A percentile compares a stretch with the other conserved stretches of the same genome.
These are phyloP conservation scores for Neurospora sp. DNA, from an alignment of 495 filamentous ascomycete species.

Conservation along the genomic window DNA sequence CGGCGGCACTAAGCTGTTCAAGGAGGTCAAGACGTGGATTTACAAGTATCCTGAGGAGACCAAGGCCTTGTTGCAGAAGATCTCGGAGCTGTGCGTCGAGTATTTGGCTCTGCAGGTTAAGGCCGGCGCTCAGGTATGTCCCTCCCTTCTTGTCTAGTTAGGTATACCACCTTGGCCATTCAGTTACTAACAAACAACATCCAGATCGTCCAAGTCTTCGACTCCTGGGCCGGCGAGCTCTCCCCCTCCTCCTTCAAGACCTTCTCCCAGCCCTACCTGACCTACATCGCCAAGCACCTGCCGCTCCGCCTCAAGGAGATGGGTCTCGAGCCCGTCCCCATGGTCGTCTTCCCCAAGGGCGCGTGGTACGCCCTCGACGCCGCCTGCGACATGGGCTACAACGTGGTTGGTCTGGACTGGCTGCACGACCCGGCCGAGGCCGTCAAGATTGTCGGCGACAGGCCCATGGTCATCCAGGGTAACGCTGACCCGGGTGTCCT, in stretches of 20 bases:
- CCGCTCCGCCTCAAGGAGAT: constrained; percentile 62
- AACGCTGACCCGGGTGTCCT: constrained; percentile 92
- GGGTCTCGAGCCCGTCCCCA: constrained; percentile 70
- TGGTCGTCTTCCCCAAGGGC: constrained; percentile 99
- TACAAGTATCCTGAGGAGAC: constrained; percentile 77
- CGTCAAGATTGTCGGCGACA: constrained; percentile 58
- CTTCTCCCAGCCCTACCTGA: constrained; percentile 79
- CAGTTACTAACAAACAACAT: background rate
- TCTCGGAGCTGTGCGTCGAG: constrained; percentile 84
- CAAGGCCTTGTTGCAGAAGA: constrained; percentile 76
- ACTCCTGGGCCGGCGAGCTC: constrained; percentile 95
- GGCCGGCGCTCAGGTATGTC: constrained; percentile 66
- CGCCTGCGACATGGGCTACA: constrained; percentile 78
- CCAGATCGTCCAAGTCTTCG: constrained; percentile 94
- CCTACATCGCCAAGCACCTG: constrained; percentile 68
- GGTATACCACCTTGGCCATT: too few relatives aligned
- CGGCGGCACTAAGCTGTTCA: constrained; percentile 86
- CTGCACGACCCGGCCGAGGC: constrained; percentile 82
- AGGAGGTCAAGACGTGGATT: constrained; percentile 87
- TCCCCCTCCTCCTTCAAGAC: constrained; percentile 64
- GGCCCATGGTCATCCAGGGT: constrained; percentile 72
- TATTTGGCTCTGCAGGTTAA: constrained; percentile 86
- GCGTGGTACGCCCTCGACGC: constrained; percentile 94
- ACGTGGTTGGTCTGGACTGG: constrained; percentile 93
- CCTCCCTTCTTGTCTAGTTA: too few relatives aligned